phyloP scores from a whole-genome alignment of 1,139 yeast species.

The Nadsonia commutata region DNA sequence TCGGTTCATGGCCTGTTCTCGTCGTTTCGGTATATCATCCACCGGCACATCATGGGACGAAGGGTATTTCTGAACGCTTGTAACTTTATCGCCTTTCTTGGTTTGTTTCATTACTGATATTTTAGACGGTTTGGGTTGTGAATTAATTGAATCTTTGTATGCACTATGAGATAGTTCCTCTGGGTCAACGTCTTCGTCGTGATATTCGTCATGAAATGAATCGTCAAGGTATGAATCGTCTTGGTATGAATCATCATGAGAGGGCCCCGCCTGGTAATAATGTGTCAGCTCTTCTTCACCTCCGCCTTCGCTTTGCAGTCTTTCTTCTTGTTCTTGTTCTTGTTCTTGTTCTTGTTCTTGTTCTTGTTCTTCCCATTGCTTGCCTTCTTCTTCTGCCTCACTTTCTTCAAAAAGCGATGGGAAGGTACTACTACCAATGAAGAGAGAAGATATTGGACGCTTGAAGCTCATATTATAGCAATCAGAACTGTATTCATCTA shows the following conservation, averaged over 20 bases:
- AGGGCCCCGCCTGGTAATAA: no score
- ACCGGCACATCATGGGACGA: neutral
- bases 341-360: neutral
- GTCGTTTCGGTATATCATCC: neutral
- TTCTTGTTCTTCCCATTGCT: neutral
- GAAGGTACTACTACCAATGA: neutral
- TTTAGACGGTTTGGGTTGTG: neutral
- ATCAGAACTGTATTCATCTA: neutral
- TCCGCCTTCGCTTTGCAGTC: no score
- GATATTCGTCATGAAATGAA: no score
- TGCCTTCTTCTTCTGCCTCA: neutral
- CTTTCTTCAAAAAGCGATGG: neutral
- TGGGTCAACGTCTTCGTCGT: no score
- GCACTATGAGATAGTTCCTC: no score
- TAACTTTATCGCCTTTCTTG: neutral
- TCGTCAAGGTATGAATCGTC: no score
- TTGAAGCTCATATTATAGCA: neutral
- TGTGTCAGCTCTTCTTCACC: no score
- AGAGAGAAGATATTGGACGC: neutral
- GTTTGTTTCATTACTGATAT: neutral
- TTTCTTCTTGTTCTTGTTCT: no score
- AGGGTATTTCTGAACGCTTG: neutral
- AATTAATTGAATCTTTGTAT: no score
- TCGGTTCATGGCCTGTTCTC: conserved; percentile 6
- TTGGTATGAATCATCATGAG: no score